Conservation (phyloP, 345 rosid genomes). For the Odontarrhena argentea region DNA sequence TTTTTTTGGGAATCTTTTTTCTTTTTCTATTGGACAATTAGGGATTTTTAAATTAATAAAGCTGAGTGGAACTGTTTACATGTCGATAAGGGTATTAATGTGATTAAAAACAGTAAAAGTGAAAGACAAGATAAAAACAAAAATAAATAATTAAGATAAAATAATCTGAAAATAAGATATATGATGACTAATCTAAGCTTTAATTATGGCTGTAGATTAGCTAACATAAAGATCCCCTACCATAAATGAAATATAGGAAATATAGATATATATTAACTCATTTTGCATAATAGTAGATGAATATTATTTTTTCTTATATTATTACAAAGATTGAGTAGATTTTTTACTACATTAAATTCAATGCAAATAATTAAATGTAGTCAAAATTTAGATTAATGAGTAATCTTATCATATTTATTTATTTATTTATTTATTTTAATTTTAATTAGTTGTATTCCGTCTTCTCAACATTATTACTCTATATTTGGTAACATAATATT, state of each 20-base stretch:
- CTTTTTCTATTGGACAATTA: conserved; percentile 19
- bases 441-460: no score
- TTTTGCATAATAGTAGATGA: background rate
- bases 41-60: conserved; percentile 5
- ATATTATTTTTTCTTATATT: no score
- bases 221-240: background rate
- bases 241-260: background rate
- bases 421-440: background rate
- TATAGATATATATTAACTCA: background rate
- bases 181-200: background rate
- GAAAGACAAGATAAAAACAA: background rate
- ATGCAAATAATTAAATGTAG: background rate
- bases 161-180: background rate
- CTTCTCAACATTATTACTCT: no score
- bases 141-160: background rate
- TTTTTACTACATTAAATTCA: background rate
- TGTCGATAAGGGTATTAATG: conserved; percentile 1
- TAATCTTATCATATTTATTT: background rate
- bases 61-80: conserved; percentile 20
- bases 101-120: background rate
- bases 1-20: conserved; percentile 24
- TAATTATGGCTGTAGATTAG: background rate
- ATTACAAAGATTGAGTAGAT: no score
- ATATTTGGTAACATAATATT: no score
- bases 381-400: background rate